Evolutionary conservation across 306 rosid species (phyloP), one percentile per base, ranked within the genome.

Genomic region (Quercus engelmannii): DNA sequence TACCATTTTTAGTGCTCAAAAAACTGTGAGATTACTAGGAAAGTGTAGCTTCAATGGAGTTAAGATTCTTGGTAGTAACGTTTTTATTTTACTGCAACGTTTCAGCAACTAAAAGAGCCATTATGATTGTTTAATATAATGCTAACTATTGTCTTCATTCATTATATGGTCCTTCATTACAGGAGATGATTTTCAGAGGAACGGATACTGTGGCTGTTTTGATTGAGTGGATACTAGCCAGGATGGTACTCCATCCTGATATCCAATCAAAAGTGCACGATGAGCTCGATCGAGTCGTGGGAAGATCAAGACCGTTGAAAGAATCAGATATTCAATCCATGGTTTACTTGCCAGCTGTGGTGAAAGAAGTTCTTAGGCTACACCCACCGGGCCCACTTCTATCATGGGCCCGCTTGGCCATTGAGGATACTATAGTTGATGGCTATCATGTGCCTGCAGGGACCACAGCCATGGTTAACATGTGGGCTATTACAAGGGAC

Each of bases 101-200:
- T 3, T 49, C 72, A 68, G 26, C 6, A n/a, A 4, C 26, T 7
- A 35, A 35, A 68, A 68, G 72, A 68, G 51, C 20, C 51, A 68
- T 38, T 67, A 17, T 33, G 13, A 59, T 7, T 33, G 9, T 35
- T 68, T 3, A 68, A 35, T 8, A 41, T 33, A 68, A n/a, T 68
- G 72, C 72, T 35, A 9, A 68, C 6, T 68, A 33, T 6, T 35
- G 1, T 19, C 6, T 3, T 61, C 2, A 11, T 59, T 41, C 46
- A 41, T 41, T 41, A 41, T 8, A 1, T 23, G 49, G 23, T 33
- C 5, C 2, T 28, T 55, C 19, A 19, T 2, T 54, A n/a, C 19
- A 94, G 97, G 99, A 92, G 89, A 95, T 95, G 98, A 95, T 95
- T 75, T 95, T 95, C 52, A 81, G 99, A 23, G 99, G 98, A 43